Conservation (phyloP, 2,329 filamentous ascomycete species). For the Fusarium sulawesiense region DNA sequence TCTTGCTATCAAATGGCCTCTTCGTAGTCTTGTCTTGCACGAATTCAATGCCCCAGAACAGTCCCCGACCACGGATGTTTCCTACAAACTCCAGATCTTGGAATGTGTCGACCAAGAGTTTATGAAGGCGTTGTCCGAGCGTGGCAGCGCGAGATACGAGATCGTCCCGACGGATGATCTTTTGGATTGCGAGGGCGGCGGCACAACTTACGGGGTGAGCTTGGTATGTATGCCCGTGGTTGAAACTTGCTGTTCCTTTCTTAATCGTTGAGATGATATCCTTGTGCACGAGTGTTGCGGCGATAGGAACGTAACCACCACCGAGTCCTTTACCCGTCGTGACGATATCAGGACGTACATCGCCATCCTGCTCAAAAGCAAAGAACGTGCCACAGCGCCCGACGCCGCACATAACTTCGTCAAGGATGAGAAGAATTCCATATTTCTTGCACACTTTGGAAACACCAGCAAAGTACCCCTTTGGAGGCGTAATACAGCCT, state of each 20-base stretch:
- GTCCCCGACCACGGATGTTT: constrained; percentile 68
- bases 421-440: constrained; percentile 79
- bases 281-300: constrained; percentile 66
- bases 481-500: constrained; percentile 73
- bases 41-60: constrained; percentile 63
- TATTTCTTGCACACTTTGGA: constrained; percentile 75
- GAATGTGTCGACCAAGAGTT: constrained; percentile 57
- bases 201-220: constrained; percentile 69
- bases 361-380: constrained; percentile 69
- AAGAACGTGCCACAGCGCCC: constrained; percentile 69
- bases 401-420: constrained; percentile 80
- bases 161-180: constrained; percentile 66
- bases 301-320: constrained; percentile 71
- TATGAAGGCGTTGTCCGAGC: constrained; percentile 63
- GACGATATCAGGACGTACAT: constrained; percentile 70
- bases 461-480: constrained; percentile 77
- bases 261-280: constrained; percentile 61
- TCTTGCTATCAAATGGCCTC: constrained; percentile 49
- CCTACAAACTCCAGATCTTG: constrained; percentile 63
- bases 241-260: constrained; percentile 52
- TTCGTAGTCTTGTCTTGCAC: constrained; percentile 54
- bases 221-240: constrained; percentile 72
- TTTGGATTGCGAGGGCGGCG: constrained; percentile 71
- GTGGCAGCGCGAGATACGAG: constrained; percentile 69
- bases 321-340: constrained; percentile 75